Base-by-base conservation (phyloP, 176 grass and related monocot species). In the Tillandsia leiboldiana region DNA sequence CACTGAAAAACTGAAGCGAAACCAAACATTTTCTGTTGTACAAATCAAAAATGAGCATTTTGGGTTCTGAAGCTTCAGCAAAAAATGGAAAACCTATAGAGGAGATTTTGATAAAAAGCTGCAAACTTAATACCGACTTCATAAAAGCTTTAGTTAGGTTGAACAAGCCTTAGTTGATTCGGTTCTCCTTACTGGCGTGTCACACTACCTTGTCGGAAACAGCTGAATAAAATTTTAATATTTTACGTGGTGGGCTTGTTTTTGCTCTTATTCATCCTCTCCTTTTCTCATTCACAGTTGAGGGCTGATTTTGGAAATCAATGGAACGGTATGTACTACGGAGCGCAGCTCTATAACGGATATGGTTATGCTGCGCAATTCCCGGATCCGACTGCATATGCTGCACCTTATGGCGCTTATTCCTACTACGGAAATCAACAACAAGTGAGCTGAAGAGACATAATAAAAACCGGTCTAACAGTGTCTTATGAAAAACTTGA, bases 401-500 rank as follows among this genome's bases (percentile, higher is more conserved):
- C 84, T 15, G 71, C 88, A 20, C 62, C 81, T 11, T 91, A 91
- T 9, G 88, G 88, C 42, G 75, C 88, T 67, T 91, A 87, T 76
- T 85, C 88, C n/a, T 79, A 79, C 81, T 79, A 91, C 14, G 72
- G 84, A 47, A 91, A 77, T 71, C 88, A 87, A 79, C 81, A 91
- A 65, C 88, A 84, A 51, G 88, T 91, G 69, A 91, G 78, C 81
- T 91, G 75, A 91, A 64, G 57, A 48, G 73, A 80, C 9, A 11
- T 65, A 17, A 18, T 11, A 61, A 42, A 42, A 42, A 42, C 33
- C 33, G 33, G 0, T 6, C 56, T 5, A 61, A 3, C 24, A 9
- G 63, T 1, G 8, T 61, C 56, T 20, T 18, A 61, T 61, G 3
- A 61, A 61, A 61, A 23, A 42, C 22, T 61, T 18, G 15, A 61